Conservation (phyloP, 1,139 yeast genomes). For the Yamadazyma diospyri region DNA sequence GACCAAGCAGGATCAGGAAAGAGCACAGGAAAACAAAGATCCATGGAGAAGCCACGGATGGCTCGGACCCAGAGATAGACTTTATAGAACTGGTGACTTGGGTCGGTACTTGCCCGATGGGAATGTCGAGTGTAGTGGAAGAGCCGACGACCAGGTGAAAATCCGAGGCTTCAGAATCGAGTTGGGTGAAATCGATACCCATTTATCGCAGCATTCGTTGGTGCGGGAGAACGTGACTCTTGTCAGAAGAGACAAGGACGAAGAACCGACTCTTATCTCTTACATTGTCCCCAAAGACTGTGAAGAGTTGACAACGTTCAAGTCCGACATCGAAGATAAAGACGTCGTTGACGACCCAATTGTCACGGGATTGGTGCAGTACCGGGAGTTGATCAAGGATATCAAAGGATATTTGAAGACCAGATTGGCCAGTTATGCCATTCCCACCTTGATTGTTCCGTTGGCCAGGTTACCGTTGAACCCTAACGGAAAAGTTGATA, state of each 20-base stretch:
- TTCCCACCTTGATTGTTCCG: conserved; percentile 90
- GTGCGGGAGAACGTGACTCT: conserved; percentile 91
- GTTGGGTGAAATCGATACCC: conserved; percentile 96
- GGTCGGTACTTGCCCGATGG: conserved; percentile 97
- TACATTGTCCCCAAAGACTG: conserved; percentile 83
- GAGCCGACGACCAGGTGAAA: conserved; percentile 98
- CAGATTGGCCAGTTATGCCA: conserved; percentile 88
- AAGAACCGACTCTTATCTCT: conserved; percentile 87
- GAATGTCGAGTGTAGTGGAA: conserved; percentile 95
- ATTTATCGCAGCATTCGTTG: conserved; percentile 84
- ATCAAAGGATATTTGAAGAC: conserved; percentile 79
- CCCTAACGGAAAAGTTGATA: conserved; percentile 98
- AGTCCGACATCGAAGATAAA: conserved; percentile 33
- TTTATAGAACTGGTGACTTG: conserved; percentile 95
- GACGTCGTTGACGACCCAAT: conserved; percentile 53
- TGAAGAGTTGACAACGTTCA: conserved; percentile 52
- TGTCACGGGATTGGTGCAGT: conserved; percentile 74
- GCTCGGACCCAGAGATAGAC: conserved; percentile 92
- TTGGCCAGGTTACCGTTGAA: conserved; percentile 82
- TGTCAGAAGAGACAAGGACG: conserved; percentile 90
- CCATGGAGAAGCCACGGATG: conserved; percentile 81
- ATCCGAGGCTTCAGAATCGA: conserved; percentile 98
- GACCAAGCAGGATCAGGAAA: conserved; percentile 49
- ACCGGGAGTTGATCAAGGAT: conserved; percentile 73
- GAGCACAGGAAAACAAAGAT: conserved; percentile 21